Evolutionary conservation across 768 basidiomycete species (phyloP).

Genomic region (Amylocystis lapponica): DNA sequence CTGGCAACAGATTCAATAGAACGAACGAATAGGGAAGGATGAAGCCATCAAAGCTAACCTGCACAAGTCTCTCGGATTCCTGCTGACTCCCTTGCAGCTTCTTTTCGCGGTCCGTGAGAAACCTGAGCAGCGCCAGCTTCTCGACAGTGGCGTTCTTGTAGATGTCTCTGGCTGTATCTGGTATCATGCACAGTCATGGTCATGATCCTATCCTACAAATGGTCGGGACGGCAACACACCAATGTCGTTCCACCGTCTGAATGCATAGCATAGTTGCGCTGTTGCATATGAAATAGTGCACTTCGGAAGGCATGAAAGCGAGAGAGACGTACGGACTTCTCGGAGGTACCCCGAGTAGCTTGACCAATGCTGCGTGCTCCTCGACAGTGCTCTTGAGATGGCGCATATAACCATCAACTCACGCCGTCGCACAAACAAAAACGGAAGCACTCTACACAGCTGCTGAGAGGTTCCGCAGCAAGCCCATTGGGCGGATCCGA

Average conservation of each 20-base stretch:
- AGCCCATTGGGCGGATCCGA: not conserved
- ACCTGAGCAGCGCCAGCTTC: slow-evolving; percentile 43
- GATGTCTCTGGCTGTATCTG: slow-evolving; percentile 59
- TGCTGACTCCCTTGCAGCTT: slow-evolving; percentile 21
- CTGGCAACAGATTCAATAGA: slow-evolving; percentile 1
- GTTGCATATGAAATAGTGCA: not conserved
- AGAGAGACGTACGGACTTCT: slow-evolving; percentile 44
- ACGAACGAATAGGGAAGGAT: not conserved
- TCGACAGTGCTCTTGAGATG: slow-evolving; percentile 53
- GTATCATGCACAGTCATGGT: not conserved
- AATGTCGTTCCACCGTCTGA: slow-evolving; percentile 68
- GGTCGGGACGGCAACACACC: slow-evolving; percentile 36
- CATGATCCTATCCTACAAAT: not conserved
- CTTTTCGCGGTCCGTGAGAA: slow-evolving; percentile 42
- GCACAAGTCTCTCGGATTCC: slow-evolving; percentile 21
- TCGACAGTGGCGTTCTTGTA: slow-evolving; percentile 63
- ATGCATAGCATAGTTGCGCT: slow-evolving; percentile 78
- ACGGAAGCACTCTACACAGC: slow-evolving; percentile 46
- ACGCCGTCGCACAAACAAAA: not conserved
- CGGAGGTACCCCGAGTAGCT: slow-evolving; percentile 81
- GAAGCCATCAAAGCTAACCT: slow-evolving; percentile 8
- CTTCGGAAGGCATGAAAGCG: not conserved
- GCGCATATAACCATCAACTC: not conserved
- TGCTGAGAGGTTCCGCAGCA: slow-evolving; percentile 26
- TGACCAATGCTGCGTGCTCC: slow-evolving; percentile 81